Evolutionary conservation across 345 rosid species (phyloP), one percentile per base, ranked within the genome.

Genomic region (Odontarrhena argentea): DNA sequence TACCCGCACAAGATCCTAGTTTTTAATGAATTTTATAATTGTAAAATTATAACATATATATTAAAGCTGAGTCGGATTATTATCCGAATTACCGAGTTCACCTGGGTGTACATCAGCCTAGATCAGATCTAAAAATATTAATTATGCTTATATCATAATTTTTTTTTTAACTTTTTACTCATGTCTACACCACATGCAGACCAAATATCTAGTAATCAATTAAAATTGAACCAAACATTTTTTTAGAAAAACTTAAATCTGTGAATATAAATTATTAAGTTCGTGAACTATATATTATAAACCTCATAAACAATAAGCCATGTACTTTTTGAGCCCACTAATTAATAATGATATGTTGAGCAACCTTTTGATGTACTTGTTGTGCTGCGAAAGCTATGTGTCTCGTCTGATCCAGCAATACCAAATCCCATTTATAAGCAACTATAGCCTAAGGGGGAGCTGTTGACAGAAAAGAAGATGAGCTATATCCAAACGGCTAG

Each of bases 311-410:
- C 41, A 53, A 70, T 9, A 38, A 54, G 49, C 49, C 68, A 54
- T 56, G 47, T 54, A 63, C 53, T 24, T 44, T 68, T 25, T 36
- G 11, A 55, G 55, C 12, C 43, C 44, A 47, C 55, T 15, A 30
- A 37, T 26, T 25, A 71, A 30, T 15, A 55, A 63, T 38, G 37
- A 46, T 35, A 70, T 53, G 50, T 54, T 62, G 24, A 63, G 54
- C 47, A 15, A 63, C 57, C 22, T 63, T 71, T 63, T 48, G 56
- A 18, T 55, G 63, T 71, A 47, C 75, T 48, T 63, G 30, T 63
- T 63, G 75, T 71, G 75, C 75, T 55, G 70, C 70, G 64, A 38
- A 71, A 71, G 75, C 37, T 38, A 63, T 47, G 75, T 62, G 57
- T 63, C 69, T 63, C 58, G 32, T 64, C 55, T 68, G 68, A 71